Evolutionary conservation across 345 rosid species (phyloP).

Genomic region (Kandelia obovata): DNA sequence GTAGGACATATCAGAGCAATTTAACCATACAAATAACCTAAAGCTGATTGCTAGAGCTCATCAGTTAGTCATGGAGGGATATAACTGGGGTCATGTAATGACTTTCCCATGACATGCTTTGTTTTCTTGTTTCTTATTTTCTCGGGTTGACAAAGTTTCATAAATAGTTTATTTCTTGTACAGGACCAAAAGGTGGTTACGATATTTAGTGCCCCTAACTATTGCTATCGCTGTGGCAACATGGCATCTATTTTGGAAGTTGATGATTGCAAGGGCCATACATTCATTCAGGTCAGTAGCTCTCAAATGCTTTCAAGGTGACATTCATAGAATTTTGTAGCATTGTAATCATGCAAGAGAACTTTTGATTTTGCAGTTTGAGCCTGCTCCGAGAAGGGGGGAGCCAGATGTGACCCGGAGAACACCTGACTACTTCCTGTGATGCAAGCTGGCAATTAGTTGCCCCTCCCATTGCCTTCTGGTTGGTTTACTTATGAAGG

Average conservation of each 20-base stretch:
- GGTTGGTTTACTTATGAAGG: slow-evolving; percentile 14
- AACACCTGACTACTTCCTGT: slow-evolving; percentile 86
- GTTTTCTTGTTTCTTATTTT: background rate
- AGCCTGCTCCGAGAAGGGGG: slow-evolving; percentile 97
- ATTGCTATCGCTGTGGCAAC: slow-evolving; percentile 97
- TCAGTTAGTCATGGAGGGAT: slow-evolving; percentile 96
- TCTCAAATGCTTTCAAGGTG: background rate
- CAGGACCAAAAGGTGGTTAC: slow-evolving; percentile 98
- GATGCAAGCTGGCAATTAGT: slow-evolving; percentile 4
- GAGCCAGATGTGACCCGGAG: slow-evolving; percentile 95
- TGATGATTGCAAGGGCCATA: slow-evolving; percentile 89
- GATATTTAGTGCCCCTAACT: slow-evolving; percentile 94
- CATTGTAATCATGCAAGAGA: background rate
- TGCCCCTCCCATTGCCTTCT: slow-evolving; percentile 13
- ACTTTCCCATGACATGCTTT: slow-evolving; percentile 9
- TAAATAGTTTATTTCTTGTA: slow-evolving; percentile 2
- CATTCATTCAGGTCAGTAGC: slow-evolving; percentile 78
- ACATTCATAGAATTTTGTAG: background rate
- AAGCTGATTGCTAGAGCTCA: slow-evolving; percentile 95
- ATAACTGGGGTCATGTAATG: slow-evolving; percentile 95
- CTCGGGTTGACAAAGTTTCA: slow-evolving; percentile 6
- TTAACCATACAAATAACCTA: slow-evolving; percentile 79
- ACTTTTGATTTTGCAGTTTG: slow-evolving; percentile 55
- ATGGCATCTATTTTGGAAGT: slow-evolving; percentile 96
- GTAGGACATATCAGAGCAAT: slow-evolving; percentile 96